Evolutionary conservation across 352 stramenopile genomes (phyloP).

Genomic region (Phytophthora melonis): DNA sequence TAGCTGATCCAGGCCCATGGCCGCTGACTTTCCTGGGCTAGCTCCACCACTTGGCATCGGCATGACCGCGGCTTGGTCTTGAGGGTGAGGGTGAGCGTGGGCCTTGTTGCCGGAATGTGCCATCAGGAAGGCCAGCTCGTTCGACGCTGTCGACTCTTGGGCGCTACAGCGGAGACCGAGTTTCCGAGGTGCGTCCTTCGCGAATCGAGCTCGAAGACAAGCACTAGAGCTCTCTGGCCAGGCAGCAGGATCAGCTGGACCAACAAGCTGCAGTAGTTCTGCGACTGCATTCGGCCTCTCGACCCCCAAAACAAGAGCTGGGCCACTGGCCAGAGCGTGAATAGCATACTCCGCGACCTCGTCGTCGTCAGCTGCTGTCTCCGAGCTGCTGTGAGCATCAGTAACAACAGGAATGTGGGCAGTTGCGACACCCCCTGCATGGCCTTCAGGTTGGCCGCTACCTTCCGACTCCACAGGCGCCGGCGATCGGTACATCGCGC

Average conservation of each 20-base stretch:
- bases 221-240: slow-evolving; percentile 34
- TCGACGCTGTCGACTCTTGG: slow-evolving; percentile 39
- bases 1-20: slow-evolving; percentile 65
- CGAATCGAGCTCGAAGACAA: slow-evolving; percentile 55
- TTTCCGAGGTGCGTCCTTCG: slow-evolving; percentile 37
- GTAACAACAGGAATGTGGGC: not conserved
- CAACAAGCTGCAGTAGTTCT: slow-evolving; percentile 66
- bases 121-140: slow-evolving; percentile 61
- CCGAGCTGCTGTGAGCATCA: not conserved
- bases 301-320: slow-evolving; percentile 54
- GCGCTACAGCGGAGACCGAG: slow-evolving; percentile 56
- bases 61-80: not conserved
- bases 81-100: not conserved
- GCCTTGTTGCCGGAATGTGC: slow-evolving; percentile 27
- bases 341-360: slow-evolving; percentile 40
- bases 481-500: slow-evolving; percentile 27
- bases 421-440: not conserved
- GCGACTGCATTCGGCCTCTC: slow-evolving; percentile 58
- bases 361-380: slow-evolving; percentile 15
- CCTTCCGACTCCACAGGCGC: slow-evolving; percentile 13
- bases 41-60: slow-evolving; percentile 4
- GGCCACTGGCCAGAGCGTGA: slow-evolving; percentile 37
- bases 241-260: slow-evolving; percentile 34
- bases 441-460: slow-evolving; percentile 2
- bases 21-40: slow-evolving; percentile 4